Evolutionary conservation across 169 alveolate genomes (phyloP).

Genomic region (Cryptosporidium meleagridis): DNA sequence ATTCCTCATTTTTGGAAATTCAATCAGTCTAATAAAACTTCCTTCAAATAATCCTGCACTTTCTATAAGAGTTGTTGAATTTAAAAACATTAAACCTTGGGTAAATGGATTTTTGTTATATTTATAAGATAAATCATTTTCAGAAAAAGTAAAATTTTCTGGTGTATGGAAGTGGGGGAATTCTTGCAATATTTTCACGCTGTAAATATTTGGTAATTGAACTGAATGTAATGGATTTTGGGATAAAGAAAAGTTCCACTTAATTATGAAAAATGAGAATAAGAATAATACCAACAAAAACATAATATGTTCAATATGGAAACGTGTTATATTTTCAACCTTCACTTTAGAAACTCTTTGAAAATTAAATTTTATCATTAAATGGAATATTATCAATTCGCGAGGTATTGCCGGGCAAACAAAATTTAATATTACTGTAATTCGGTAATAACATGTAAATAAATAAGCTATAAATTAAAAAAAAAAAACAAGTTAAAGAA

Average conservation of each 20-base stretch:
- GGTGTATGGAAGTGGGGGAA: conserved; percentile 45
- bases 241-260: not conserved
- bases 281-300: not conserved
- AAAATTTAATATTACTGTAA: not conserved
- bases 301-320: not conserved
- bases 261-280: not conserved
- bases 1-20: conserved; percentile 59
- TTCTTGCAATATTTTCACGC: conserved; percentile 13
- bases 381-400: not conserved
- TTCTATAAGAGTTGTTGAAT: conserved; percentile 30
- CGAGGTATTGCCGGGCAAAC: not conserved
- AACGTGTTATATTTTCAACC: not conserved
- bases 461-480: no score
- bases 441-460: not conserved
- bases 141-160: not conserved
- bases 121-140: conserved; percentile 10
- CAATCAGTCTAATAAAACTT: conserved; percentile 35
- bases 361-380: not conserved
- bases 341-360: not conserved
- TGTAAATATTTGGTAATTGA: conserved; percentile 23
- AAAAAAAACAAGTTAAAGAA: no score
- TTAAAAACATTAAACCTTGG: conserved; percentile 53
- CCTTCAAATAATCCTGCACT: conserved; percentile 63
- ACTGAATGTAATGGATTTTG: not conserved
- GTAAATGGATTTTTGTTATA: conserved; percentile 39